These are phyloP conservation scores for Aspergillus awamori DNA, from an alignment of 2,329 filamentous ascomycete species.

Conservation along the genomic window DNA sequence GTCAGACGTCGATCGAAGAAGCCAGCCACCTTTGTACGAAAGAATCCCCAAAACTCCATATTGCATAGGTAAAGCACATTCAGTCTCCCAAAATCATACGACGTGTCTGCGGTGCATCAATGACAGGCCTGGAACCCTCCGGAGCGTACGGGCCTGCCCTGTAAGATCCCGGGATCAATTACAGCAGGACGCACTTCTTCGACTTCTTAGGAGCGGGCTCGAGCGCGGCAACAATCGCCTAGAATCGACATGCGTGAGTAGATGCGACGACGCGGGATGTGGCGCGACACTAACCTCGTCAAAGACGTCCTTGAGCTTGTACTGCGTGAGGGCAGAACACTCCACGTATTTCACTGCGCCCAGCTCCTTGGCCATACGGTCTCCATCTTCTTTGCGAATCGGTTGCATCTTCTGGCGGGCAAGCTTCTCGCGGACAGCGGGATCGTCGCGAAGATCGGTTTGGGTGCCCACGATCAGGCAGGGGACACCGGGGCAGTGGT, in stretches of 20 bases:
- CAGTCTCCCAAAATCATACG: constrained; percentile 15
- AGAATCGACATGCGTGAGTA: constrained; percentile 9
- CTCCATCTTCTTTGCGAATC: constrained; percentile 88
- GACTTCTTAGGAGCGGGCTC: constrained; percentile 85
- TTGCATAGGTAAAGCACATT: constrained; percentile 17
- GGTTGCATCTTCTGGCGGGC: constrained; percentile 95
- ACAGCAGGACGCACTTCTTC: constrained; percentile 73
- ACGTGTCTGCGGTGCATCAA: constrained; percentile 14
- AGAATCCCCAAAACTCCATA: constrained; percentile 13
- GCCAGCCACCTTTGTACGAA: constrained; percentile 8
- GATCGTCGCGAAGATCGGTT: constrained; percentile 90
- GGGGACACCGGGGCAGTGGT: constrained; percentile 96
- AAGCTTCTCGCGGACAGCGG: constrained; percentile 84
- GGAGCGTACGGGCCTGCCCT: constrained; percentile 16
- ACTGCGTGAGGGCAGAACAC: constrained; percentile 96
- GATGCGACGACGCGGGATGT: background rate
- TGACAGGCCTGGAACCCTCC: constrained; percentile 12
- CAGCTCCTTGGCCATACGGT: constrained; percentile 95
- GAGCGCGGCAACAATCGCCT: constrained; percentile 94
- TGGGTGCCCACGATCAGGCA: constrained; percentile 98
- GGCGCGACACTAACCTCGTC: constrained; percentile 73
- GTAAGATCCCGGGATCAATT: constrained; percentile 29
- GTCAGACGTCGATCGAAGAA: constrained; percentile 9
- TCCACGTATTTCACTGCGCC: constrained; percentile 98
- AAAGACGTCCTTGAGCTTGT: constrained; percentile 98